Evolutionary conservation across 768 basidiomycete genomes (phyloP).

Genomic region (Amanita brunnescens): DNA sequence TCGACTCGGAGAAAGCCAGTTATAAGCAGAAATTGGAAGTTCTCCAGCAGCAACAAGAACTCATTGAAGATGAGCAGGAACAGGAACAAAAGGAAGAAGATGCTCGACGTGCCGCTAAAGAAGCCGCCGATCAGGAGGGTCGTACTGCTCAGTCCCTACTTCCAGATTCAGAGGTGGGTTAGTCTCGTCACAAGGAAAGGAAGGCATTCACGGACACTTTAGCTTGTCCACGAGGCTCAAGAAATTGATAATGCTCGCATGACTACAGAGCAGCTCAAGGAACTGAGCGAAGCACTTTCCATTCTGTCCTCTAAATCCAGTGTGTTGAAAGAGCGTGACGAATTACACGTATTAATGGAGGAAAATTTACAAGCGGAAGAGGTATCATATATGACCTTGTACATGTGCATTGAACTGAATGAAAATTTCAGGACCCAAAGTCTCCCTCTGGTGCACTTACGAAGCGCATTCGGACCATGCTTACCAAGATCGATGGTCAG

Average conservation of each 20-base stretch:
- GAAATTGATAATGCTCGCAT: slow-evolving; percentile 80
- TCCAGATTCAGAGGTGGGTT: slow-evolving; percentile 75
- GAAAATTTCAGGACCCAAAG: slow-evolving; percentile 52
- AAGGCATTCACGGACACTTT: not conserved
- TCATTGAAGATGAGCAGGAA: slow-evolving; percentile 98
- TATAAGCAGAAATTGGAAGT: slow-evolving; percentile 99
- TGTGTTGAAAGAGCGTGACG: slow-evolving; percentile 92
- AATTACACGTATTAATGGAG: slow-evolving; percentile 85
- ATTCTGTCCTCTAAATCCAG: slow-evolving; percentile 90
- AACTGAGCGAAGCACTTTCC: slow-evolving; percentile 85
- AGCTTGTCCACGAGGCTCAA: slow-evolving; percentile 57
- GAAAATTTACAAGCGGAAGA: slow-evolving; percentile 88
- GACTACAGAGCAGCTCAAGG: slow-evolving; percentile 93
- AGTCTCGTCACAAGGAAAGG: slow-evolving; percentile 7
- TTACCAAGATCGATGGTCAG: slow-evolving; percentile 91
- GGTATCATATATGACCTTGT: slow-evolving; percentile 27
- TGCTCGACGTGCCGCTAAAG: slow-evolving; percentile 78
- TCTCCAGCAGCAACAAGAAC: slow-evolving; percentile 95
- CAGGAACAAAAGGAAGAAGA: slow-evolving; percentile 95
- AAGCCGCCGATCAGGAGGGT: slow-evolving; percentile 72
- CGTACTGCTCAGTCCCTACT: slow-evolving; percentile 73
- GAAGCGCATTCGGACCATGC: slow-evolving; percentile 92
- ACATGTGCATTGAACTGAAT: slow-evolving; percentile 5
- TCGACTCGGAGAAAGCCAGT: slow-evolving; percentile 86
- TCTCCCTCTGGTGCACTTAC: slow-evolving; percentile 83